Percentiles rank a stretch among this genome's conserved stretches.
These are phyloP conservation scores for Globisporangium ultimum DNA, from an alignment of 352 stramenopile species.

Conservation along the genomic window DNA sequence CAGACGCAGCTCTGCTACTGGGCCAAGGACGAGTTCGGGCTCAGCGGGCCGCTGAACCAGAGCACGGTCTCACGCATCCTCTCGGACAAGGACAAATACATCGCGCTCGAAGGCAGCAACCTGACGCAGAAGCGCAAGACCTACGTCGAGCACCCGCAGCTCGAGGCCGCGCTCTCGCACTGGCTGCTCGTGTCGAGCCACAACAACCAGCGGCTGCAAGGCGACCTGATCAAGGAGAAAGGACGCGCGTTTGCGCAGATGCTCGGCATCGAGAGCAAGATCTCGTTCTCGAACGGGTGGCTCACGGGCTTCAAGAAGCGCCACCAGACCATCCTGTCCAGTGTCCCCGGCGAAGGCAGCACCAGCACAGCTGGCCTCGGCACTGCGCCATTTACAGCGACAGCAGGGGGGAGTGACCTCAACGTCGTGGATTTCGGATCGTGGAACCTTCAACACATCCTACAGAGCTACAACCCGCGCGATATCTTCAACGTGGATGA, in stretches of 20 bases:
- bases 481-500: conserved; percentile 13
- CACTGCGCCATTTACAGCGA: neutral
- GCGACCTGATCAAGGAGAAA: conserved; percentile 29
- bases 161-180: conserved; percentile 23
- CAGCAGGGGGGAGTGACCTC: no score
- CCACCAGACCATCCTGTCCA: conserved; percentile 13
- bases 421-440: neutral
- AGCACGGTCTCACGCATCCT: conserved; percentile 27
- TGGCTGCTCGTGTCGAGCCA: conserved; percentile 27
- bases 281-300: conserved; percentile 31
- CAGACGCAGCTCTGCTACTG: conserved; percentile 25
- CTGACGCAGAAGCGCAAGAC: conserved; percentile 20
- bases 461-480: conserved; percentile 9
- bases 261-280: conserved; percentile 22
- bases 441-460: conserved; percentile 8
- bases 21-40: conserved; percentile 20
- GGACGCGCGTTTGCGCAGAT: conserved; percentile 17
- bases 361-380: neutral
- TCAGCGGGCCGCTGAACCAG: conserved; percentile 19
- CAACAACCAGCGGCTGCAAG: conserved; percentile 19
- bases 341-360: neutral
- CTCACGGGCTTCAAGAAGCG: conserved; percentile 28
- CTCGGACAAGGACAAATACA: conserved; percentile 20
- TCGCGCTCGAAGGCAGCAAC: conserved; percentile 16
- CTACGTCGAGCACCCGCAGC: conserved; percentile 21